These are phyloP conservation scores for Hypoxylon lienhwacheense DNA, from an alignment of 495 filamentous ascomycete genomes.

Conservation along the genomic window DNA sequence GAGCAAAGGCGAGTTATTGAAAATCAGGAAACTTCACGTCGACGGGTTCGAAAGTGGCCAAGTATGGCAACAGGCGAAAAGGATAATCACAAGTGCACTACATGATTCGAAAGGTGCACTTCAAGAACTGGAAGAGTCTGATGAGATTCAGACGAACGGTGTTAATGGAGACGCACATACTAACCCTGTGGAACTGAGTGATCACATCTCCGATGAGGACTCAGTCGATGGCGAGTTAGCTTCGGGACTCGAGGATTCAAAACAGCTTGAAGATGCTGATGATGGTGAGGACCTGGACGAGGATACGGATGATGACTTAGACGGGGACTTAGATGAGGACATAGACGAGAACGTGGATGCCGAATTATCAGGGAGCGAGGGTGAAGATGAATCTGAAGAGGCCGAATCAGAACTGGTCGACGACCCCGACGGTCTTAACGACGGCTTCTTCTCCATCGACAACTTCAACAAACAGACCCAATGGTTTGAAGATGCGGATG, in stretches of 20 bases:
- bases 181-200: constrained; percentile 45
- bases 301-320: constrained; percentile 45
- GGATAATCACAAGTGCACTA: constrained; percentile 63
- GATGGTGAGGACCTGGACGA: constrained; percentile 47
- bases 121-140: constrained; percentile 47
- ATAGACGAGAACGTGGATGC: constrained; percentile 43
- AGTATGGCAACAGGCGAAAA: constrained; percentile 90
- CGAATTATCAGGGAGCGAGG: constrained; percentile 40
- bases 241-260: constrained; percentile 40
- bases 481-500: constrained; percentile 81
- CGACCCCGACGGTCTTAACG: constrained; percentile 69
- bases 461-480: constrained; percentile 95
- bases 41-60: constrained; percentile 87
- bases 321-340: constrained; percentile 37
- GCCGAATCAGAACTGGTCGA: constrained; percentile 45
- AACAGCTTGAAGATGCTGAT: constrained; percentile 48
- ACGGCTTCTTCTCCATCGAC: constrained; percentile 97
- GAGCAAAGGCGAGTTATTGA: constrained; percentile 54
- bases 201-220: constrained; percentile 53
- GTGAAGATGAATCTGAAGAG: constrained; percentile 42
- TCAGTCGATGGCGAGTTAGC: constrained; percentile 39
- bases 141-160: constrained; percentile 36
- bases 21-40: constrained; percentile 75
- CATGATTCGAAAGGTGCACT: constrained; percentile 52
- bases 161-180: constrained; percentile 20